Evolutionary conservation across 2,329 filamentous ascomycete species (phyloP), one percentile per base, ranked within the genome.

Genomic region (Fusarium luffae): DNA sequence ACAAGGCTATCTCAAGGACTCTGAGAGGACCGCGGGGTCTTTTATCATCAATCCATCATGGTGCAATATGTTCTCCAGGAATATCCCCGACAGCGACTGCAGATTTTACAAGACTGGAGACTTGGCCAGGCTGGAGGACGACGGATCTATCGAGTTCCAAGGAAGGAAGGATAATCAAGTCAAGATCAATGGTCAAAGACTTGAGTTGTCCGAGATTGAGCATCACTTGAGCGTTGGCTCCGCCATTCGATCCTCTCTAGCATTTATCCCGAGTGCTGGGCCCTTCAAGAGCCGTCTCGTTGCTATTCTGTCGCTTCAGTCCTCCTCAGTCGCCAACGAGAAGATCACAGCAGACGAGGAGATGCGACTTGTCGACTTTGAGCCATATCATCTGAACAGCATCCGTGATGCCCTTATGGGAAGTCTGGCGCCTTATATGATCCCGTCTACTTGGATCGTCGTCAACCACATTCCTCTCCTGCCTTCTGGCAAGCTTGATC

Each of bases 1-100:
- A 21, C 76, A 82, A 27, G 84, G 84, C 18, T 88, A 88, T 62
- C 74, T 85, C 19, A 83, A 85, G 48, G 74, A 78, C 1, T n/a
- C 73, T 9, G 21, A 54, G 9, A 67, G 64, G 34, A 80, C 82
- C 77, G 58, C 75, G 60, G 18, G 65, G 1, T 70, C 73, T 1
- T 79, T 79, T 25, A 72, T 79, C 13, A 21, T 13, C 25, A 61
- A 63, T 34, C 72, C 70, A 0, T 27, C 18, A 21, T 74, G 72
- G 72, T 62, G 60, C 13, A 7, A 9, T 3, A 30, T 32, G 12
- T 56, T 61, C 5, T 6, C 56, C 1, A 13, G 0, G 6, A 3
- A 3, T 5, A 0, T 4, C 18, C 7, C 21, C 9, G 9, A 13
- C 4, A 7, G 5, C 0, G 27, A 61, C 0, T 61, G 70, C 7